A percentile compares a stretch with the other conserved stretches of the same genome.
Evolutionary conservation across 2,329 filamentous ascomycete genomes (phyloP).

Genomic region (Trichoderma brevicompactum): DNA sequence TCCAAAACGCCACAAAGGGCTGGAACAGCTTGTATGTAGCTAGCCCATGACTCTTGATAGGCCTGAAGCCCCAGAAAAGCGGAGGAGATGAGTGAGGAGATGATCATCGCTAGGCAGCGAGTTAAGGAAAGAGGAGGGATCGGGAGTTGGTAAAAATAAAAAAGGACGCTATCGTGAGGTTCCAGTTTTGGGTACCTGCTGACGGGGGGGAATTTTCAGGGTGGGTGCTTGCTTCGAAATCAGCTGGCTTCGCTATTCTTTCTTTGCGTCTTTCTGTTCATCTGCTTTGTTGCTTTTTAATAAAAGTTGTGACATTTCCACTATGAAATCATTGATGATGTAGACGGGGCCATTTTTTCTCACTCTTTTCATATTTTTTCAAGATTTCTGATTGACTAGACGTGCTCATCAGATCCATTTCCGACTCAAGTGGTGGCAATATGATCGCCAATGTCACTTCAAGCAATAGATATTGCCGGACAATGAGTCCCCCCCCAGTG

Average conservation of each 20-base stretch:
- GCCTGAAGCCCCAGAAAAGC: conserved; percentile 17
- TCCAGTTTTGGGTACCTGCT: conserved; percentile 15
- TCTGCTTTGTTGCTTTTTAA: neutral
- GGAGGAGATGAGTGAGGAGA: conserved; percentile 17
- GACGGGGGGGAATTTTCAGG: conserved; percentile 14
- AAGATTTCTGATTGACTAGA: too few species aligned
- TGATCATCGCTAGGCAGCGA: conserved; percentile 21
- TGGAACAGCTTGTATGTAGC: neutral
- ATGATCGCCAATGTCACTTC: conserved; percentile 8
- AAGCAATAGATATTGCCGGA: too few species aligned
- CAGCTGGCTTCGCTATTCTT: neutral
- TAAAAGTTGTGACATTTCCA: neutral
- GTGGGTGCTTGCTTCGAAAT: conserved; percentile 14
- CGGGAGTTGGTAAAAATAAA: neutral
- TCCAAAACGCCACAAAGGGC: conserved; percentile 9
- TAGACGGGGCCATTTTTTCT: neutral
- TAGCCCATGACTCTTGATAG: conserved; percentile 6
- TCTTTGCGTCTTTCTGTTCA: neutral
- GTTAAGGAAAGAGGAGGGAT: neutral
- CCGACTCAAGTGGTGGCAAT: neutral
- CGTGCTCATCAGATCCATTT: neutral
- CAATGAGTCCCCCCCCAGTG: too few species aligned
- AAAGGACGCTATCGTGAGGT: conserved; percentile 24
- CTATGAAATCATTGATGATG: conserved; percentile 17
- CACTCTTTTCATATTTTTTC: neutral